Evolutionary conservation across 2,329 filamentous ascomycete species (phyloP), one percentile per base, ranked within the genome.

Genomic region (Metarhizium guizhouense): DNA sequence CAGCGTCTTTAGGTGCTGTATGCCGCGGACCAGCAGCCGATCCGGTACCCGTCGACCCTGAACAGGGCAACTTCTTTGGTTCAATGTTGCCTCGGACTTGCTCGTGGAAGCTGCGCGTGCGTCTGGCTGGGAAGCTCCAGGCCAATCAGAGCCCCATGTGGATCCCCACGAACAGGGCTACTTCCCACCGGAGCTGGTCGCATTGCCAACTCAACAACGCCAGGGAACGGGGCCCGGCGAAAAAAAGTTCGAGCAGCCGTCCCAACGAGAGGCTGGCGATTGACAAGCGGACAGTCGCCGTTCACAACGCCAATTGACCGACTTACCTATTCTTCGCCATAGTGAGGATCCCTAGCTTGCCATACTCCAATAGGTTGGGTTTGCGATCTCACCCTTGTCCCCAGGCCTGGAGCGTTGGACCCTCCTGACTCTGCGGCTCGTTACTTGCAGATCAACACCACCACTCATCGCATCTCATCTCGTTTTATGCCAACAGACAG

Each of bases 101-200:
- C 48, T 51, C 16, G 32, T 51, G 48, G 48, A 11, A 36, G 48
- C 30, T 36, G 34, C 51, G 38, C 6, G 50, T 30, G 51, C 8
- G 10, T 29, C 25, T 25, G 6, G 53, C 54, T 40, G 47, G 14
- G 29, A 42, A 25, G 53, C 2, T 30, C 36, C 16, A 14, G 13
- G 36, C 67, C 67, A 68, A 69, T 68, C 62, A 67, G 54, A 47
- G 36, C 30, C 32, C 51, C 29, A 54, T 30, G 13, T 48, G 54
- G 57, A 47, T 49, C 61, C 58, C 58, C 63, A 67, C 61, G 59
- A 57, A 51, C 53, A 57, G 60, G 55, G 56, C 43, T 30, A 30
- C 16, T 36, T 47, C 47, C 51, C 29, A 45, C 14, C 32, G n/a
- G 14, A 40, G 38, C 34, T 50, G 50, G 51, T 8, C 13, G 18